These are phyloP conservation scores for Xylariaceae sp. DNA, from an alignment of 2,329 filamentous ascomycete species.

Conservation along the genomic window DNA sequence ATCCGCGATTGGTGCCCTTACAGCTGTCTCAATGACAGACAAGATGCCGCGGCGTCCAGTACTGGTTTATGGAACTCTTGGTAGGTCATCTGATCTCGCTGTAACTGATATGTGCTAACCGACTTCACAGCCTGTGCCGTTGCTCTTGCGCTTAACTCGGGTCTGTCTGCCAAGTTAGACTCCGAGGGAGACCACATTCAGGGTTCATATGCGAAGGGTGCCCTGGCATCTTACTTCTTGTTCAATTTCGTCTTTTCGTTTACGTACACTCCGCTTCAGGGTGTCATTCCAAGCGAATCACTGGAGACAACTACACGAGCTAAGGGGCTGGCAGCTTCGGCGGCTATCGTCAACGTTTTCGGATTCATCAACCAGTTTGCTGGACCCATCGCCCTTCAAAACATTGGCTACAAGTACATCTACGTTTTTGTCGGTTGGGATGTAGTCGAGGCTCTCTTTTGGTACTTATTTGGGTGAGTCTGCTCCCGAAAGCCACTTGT, in stretches of 20 bases:
- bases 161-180: slow-evolving; percentile 38
- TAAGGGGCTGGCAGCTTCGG: slow-evolving; percentile 42
- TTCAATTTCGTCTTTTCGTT: slow-evolving; percentile 48
- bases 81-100: slow-evolving; percentile 20
- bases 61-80: slow-evolving; percentile 40
- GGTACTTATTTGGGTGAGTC: slow-evolving; percentile 44
- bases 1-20: slow-evolving; percentile 41
- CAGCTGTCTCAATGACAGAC: slow-evolving; percentile 41
- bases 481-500: not conserved
- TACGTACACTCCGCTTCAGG: slow-evolving; percentile 46
- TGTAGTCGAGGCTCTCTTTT: slow-evolving; percentile 35
- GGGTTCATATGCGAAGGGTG: slow-evolving; percentile 38
- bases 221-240: slow-evolving; percentile 44
- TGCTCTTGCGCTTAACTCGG: slow-evolving; percentile 42
- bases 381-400: slow-evolving; percentile 41
- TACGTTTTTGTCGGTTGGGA: slow-evolving; percentile 48
- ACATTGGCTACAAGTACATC: slow-evolving; percentile 41
- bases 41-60: slow-evolving; percentile 44
- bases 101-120: not conserved
- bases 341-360: slow-evolving; percentile 41
- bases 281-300: slow-evolving; percentile 43
- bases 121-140: slow-evolving; percentile 33
- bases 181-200: slow-evolving; percentile 31
- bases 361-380: slow-evolving; percentile 47
- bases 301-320: slow-evolving; percentile 45